Evolutionary conservation across 2,329 filamentous ascomycete genomes (phyloP), one percentile per base, ranked within the genome.

Genomic region (Fusarium tanahbumbuense): DNA sequence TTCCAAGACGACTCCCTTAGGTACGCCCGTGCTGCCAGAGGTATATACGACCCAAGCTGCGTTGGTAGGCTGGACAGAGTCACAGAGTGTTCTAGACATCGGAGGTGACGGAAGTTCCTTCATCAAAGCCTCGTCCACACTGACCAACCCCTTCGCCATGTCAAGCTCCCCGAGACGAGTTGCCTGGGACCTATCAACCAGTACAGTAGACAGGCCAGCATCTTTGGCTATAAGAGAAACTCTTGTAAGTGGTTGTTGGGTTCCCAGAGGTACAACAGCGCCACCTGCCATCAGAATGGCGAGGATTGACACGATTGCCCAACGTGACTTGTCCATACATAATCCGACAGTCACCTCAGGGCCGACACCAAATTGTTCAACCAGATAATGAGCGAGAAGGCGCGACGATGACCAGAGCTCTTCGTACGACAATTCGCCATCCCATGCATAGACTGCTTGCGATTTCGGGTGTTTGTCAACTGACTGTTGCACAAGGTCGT

Each of bases 41-140:
- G 52, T 55, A 40, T 44, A 55, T 28, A 55, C 44, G 27, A 55
- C 12, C 52, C 52, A 55, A 45, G 40, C 52, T 18, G 52, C 37
- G 25, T 55, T 25, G 8, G 32, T 27, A 25, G 52, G 52, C 2
- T 10, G 10, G 16, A 47, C 27, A 6, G 45, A 15, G 18, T 25
- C 8, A 11, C 7, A 30, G 20, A n/a, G 40, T 11, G 40, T 22
- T 16, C 16, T 8, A n/a, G 52, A 16, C 11, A 25, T 11, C 15
- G 4, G 16, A 16, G 25, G 13, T 13, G 15, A 45, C 18, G 40
- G 52, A 45, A 27, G 7, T 8, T 16, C 27, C 4, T 11, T 10
- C n/a, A 32, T 20, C 6, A 55, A 45, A 20, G 42, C 25, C 6
- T 11, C 32, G 5, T 55, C 27, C 44, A 55, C 52, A 15, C 20